Evolutionary conservation across 768 basidiomycete species (phyloP), one percentile per base, ranked within the genome.

Genomic region (Strobilomyces confusus): DNA sequence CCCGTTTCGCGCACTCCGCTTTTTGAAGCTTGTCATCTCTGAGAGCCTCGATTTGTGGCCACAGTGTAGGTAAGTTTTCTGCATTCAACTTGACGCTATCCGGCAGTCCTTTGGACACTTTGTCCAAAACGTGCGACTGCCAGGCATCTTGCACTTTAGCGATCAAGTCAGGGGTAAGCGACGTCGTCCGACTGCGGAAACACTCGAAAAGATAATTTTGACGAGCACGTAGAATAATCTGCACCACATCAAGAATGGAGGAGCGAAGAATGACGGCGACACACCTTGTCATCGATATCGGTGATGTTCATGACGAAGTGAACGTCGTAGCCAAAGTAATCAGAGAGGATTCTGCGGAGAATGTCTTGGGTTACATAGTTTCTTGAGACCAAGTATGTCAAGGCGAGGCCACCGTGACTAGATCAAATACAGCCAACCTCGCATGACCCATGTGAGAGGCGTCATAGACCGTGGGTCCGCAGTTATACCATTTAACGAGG

Each of bases 301-400:
- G 97, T 99, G 61, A 99, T 83, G 70, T 99, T 99, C 93, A 97
- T 97, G 42, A 98, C 95, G 66, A 98, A 97, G 69, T 98, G 92
- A 51, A 99, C 88, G 66, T 98, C 91, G 64, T 95, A 98, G 23
- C 91, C 89, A 72, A 98, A 98, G 73, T 95, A 98, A 73, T 98
- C 93, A 1, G 86, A 78, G 77, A 98, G 76, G 48, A 99, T 91
- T 45, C 97, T 68, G n/a, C 64, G 63, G 4, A 65, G 56, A 29
- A 66, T 55, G n/a, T 67, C 60, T 48, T 67, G 64, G 9, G 66
- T 63, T 23, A 58, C 58, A 73, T 99, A 99, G 76, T 97, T 98
- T 65, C 95, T 97, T 57, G 13, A n/a, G n/a, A 46, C 19, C 41
- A 51, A 45, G 40, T 36, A 46, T 33, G 45, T 55, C 26, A 54